A percentile compares a stretch with the other conserved stretches of the same genome.
phyloP scores from a whole-genome alignment of 2,329 filamentous ascomycete genomes.

The Celoporthe dispersa region DNA sequence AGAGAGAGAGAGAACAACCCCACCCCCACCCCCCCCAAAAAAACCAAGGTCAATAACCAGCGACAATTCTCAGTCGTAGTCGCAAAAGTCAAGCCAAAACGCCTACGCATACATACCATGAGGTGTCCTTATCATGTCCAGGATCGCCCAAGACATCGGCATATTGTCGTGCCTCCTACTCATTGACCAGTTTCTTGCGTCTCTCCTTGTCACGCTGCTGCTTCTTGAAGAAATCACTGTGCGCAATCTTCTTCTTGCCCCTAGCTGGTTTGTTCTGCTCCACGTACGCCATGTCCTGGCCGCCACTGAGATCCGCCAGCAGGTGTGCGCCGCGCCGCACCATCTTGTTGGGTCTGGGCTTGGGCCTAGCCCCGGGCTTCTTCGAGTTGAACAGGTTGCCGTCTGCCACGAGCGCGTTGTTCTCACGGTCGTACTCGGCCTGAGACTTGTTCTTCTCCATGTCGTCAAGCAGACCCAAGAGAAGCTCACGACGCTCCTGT shows the following conservation, averaged over 20 bases:
- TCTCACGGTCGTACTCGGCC: constrained; percentile 36
- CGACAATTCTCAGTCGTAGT: background rate
- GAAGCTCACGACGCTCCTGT: constrained; percentile 79
- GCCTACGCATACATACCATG: background rate
- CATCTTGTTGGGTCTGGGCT: constrained; percentile 50
- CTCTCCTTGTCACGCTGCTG: constrained; percentile 65
- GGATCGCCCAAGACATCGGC: background rate
- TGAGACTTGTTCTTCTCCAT: constrained; percentile 59
- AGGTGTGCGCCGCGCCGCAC: constrained; percentile 82
- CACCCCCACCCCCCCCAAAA: too few relatives aligned
- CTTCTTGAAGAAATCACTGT: constrained; percentile 68
- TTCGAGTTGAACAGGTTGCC: constrained; percentile 47
- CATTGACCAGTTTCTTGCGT: constrained; percentile 40
- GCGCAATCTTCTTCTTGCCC: constrained; percentile 61
- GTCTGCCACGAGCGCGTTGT: constrained; percentile 37
- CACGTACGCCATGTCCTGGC: constrained; percentile 96
- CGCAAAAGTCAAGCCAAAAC: background rate
- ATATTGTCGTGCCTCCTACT: background rate
- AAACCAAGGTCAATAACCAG: too few relatives aligned
- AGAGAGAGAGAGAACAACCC: background rate
- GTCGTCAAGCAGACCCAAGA: constrained; percentile 88
- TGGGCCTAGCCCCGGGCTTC: constrained; percentile 30
- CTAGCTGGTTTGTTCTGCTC: constrained; percentile 80
- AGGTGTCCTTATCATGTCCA: background rate
- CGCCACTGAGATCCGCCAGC: constrained; percentile 84